phyloP scores from a whole-genome alignment of 2,329 filamentous ascomycete genomes.

The Aspergillus carbonarius region DNA sequence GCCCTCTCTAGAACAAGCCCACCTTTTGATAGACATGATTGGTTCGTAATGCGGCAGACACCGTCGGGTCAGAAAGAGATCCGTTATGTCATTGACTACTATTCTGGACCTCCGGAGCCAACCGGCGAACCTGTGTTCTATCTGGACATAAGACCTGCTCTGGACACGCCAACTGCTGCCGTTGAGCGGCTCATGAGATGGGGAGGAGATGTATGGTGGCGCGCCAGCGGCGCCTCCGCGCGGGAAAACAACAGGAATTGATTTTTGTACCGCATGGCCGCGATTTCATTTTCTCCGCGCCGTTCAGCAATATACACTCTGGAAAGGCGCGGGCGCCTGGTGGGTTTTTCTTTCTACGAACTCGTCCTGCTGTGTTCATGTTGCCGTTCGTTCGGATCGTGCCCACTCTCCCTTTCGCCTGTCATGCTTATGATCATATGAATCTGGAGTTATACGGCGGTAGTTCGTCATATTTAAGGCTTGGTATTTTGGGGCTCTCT shows the following conservation, averaged over 20 bases:
- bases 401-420: not conserved
- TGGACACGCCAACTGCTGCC: slow-evolving; percentile 76
- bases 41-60: slow-evolving; percentile 78
- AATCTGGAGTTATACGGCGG: not conserved
- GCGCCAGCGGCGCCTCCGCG: slow-evolving; percentile 71
- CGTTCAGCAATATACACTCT: slow-evolving; percentile 1
- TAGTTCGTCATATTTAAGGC: not conserved
- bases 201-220: slow-evolving; percentile 94
- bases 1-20: slow-evolving; percentile 62
- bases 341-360: slow-evolving; percentile 6
- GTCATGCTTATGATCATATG: not conserved
- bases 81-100: slow-evolving; percentile 96
- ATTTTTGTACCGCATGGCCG: not conserved
- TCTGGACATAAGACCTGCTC: slow-evolving; percentile 86
- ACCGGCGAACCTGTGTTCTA: slow-evolving; percentile 93
- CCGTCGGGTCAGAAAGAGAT: slow-evolving; percentile 71
- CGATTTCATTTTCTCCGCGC: not conserved
- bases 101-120: slow-evolving; percentile 76
- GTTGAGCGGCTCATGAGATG: slow-evolving; percentile 82
- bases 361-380: slow-evolving; percentile 9
- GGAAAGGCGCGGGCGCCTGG: slow-evolving; percentile 29
- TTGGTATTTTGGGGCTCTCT: not conserved
- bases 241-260: slow-evolving; percentile 23
- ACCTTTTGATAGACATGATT: slow-evolving; percentile 96
- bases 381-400: not conserved